Conservation (phyloP, 768 basidiomycete species). For the Podaxis pistillaris region DNA sequence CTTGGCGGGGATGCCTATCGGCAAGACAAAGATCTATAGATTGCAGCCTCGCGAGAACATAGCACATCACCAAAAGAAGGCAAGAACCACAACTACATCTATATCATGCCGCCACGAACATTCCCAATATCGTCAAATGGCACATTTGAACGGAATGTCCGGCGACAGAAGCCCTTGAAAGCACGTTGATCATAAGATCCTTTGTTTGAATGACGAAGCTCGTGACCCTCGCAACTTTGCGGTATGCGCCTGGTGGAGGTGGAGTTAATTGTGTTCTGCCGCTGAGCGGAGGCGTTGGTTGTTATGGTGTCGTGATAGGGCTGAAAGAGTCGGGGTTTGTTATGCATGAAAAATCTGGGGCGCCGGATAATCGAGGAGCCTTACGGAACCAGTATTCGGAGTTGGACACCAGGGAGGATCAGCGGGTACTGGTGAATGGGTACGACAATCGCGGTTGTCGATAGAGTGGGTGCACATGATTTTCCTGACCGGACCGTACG, state of each 20-base stretch:
- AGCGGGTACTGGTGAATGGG: neutral
- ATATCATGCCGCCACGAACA: neutral
- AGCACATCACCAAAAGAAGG: neutral
- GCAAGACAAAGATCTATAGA: neutral
- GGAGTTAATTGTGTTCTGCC: neutral
- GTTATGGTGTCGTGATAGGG: neutral
- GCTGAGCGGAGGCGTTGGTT: too few relatives aligned
- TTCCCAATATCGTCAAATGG: neutral
- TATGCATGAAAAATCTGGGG: neutral
- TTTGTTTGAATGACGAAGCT: neutral
- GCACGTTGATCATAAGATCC: neutral
- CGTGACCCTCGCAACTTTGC: neutral
- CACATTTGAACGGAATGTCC: neutral
- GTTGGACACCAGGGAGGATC: neutral
- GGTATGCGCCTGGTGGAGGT: neutral
- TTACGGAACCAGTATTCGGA: neutral
- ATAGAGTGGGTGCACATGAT: neutral
- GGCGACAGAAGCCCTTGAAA: neutral
- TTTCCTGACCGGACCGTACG: neutral
- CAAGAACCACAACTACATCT: neutral
- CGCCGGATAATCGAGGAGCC: neutral
- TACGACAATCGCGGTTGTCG: neutral
- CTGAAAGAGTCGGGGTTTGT: neutral
- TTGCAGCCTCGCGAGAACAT: neutral
- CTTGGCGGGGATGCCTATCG: neutral